Evolutionary conservation across 257 asterid species (phyloP).

Genomic region (Linaria vulgaris): DNA sequence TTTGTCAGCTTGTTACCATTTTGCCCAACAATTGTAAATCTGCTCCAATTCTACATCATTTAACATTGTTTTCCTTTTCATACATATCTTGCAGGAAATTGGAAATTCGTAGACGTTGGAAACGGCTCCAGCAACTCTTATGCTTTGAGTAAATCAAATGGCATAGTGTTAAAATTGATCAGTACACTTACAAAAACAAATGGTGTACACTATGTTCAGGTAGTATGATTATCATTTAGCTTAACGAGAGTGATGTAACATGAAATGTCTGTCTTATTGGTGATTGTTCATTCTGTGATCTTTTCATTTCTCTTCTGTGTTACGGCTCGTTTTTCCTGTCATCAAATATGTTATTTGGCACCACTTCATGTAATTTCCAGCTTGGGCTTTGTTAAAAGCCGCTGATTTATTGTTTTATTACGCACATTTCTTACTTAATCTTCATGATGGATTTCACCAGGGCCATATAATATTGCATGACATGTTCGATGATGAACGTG

Average conservation of each 20-base stretch:
- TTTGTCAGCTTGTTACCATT: neutral
- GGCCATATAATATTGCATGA: constrained; percentile 91
- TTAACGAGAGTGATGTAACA: constrained; percentile 15
- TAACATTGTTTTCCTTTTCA: constrained; percentile 7
- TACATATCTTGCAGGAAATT: constrained; percentile 53
- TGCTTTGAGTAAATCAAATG: constrained; percentile 72
- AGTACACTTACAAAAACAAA: constrained; percentile 85
- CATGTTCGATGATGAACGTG: constrained; percentile 74
- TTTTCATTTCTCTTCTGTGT: neutral
- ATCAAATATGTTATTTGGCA: no score
- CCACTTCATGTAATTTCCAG: neutral
- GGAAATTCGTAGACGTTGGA: constrained; percentile 71
- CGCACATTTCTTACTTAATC: constrained; percentile 18
- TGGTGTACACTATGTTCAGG: constrained; percentile 99
- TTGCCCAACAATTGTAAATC: neutral
- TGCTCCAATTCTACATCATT: constrained; percentile 13
- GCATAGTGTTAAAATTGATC: constrained; percentile 64
- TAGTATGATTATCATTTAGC: constrained; percentile 30
- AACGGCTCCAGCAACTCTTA: constrained; percentile 75
- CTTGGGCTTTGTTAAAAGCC: neutral
- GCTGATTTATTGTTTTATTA: neutral
- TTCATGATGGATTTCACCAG: constrained; percentile 41
- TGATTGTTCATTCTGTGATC: neutral
- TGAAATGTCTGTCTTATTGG: constrained; percentile 10
- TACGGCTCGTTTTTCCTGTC: neutral